Percentiles rank a stretch among this genome's conserved stretches.
phyloP scores from a whole-genome alignment of 768 basidiomycete species.

The Panaeolus papilionaceus region DNA sequence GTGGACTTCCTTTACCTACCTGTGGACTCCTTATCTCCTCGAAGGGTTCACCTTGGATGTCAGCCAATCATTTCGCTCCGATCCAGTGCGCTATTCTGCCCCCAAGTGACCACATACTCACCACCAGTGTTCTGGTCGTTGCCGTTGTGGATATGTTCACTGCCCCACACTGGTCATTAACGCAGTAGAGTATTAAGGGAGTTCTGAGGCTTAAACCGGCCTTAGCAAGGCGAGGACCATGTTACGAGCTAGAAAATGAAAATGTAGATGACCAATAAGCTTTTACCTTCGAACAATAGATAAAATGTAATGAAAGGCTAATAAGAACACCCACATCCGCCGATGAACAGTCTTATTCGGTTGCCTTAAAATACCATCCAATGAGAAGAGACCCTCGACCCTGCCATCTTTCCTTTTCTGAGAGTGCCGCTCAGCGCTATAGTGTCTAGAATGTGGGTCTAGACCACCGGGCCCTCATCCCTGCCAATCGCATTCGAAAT shows the following conservation, averaged over 20 bases:
- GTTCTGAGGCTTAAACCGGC: too few relatives aligned
- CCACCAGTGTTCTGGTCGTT: neutral
- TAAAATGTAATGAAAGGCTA: neutral
- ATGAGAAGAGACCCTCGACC: neutral
- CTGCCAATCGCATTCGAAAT: neutral
- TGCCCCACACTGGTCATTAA: neutral
- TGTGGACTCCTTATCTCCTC: constrained; percentile 5
- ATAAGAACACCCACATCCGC: neutral
- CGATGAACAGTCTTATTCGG: neutral
- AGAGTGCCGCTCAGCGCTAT: neutral
- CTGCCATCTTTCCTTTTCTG: constrained; percentile 7
- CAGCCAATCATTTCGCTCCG: neutral
- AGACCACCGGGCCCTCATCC: neutral
- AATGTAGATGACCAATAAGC: neutral
- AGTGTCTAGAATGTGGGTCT: constrained; percentile 7
- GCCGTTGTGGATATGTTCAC: neutral
- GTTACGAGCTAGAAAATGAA: too few relatives aligned
- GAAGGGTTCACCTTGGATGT: neutral
- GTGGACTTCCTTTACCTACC: neutral
- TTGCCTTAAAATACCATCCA: constrained; percentile 2
- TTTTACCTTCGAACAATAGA: constrained; percentile 1
- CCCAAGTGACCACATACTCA: neutral
- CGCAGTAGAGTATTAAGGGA: too few relatives aligned
- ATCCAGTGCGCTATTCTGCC: constrained; percentile 10
- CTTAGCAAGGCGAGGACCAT: too few relatives aligned